Base-by-base conservation (phyloP, 805 yeast genomes). In the Lachancea lanzarotensis region DNA sequence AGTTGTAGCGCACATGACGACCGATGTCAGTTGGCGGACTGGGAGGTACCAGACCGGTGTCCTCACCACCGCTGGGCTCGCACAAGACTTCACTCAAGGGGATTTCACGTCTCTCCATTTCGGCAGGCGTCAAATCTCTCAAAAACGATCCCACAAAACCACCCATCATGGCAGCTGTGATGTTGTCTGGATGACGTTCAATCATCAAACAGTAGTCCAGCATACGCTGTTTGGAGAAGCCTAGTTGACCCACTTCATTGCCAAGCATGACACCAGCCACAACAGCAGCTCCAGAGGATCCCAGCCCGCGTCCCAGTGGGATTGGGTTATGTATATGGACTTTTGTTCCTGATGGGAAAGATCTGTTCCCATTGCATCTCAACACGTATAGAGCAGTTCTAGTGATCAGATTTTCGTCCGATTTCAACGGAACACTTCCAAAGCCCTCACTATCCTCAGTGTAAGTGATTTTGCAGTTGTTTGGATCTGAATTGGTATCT, bases 91-190 rank as follows among this genome's bases (percentile, higher is more conserved):
- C 85, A 44, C 85, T 80, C 45, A 93, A 71, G 34, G 97, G 96
- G 45, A 88, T 84, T 62, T 83, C 89, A 52, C 85, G 84, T 43
- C 85, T 76, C 47, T 74, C 81, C 52, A 75, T 73, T 53, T 90
- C 97, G 34, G 78, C 75, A 2, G 81, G 79, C 29, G 80, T 71
- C 47, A 93, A 69, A 50, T 86, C 95, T 57, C 95, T 78, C 59
- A 93, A 74, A 66, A 84, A 93, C 3, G 96, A 88, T 36, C 98
- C 98, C 35, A 90, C 96, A 65, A 93, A 93, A 1, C 98, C 97
- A 48, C 98, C 98, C 82, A 90, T 84, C 96, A 93, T 88, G 31
- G 98, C 96, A 27, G 98, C 98, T 11, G 96, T 88, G 59, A 93
- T 90, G 66, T 93, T 93, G 68, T 93, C 98, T 30, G 98, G 98